Conservation (phyloP, 768 basidiomycete species). For the Imleria badia region DNA sequence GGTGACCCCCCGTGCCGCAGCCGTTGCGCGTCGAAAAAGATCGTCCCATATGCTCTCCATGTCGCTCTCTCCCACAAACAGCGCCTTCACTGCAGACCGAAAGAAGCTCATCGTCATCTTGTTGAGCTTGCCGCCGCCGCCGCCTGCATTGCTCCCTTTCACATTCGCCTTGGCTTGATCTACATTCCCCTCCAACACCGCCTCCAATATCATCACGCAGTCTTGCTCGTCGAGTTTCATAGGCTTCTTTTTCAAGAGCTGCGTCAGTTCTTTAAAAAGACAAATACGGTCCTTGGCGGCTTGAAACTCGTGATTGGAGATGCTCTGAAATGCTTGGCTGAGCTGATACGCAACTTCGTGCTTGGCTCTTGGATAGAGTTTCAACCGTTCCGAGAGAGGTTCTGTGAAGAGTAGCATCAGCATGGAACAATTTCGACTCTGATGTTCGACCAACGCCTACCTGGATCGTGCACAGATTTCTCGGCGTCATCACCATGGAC, state of each 20-base stretch:
- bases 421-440: background rate
- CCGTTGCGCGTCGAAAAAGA: background rate
- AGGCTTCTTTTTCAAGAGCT: background rate
- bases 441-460: background rate
- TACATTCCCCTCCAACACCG: constrained; percentile 1
- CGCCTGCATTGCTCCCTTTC: no score
- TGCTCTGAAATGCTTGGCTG: background rate
- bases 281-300: constrained; percentile 15
- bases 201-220: background rate
- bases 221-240: no score
- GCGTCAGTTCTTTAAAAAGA: constrained; percentile 3
- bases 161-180: constrained; percentile 3
- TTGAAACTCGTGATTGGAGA: constrained; percentile 10
- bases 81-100: no score
- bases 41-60: background rate
- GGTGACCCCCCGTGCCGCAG: background rate
- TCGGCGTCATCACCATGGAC: background rate
- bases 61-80: background rate
- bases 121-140: no score
- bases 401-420: constrained; percentile 3
- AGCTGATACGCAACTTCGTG: background rate
- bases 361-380: constrained; percentile 14
- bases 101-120: no score
- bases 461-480: background rate
- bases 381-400: background rate